These are phyloP conservation scores for Bolboschoenus planiculmis DNA, from an alignment of 176 grass and related monocot genomes.

Conservation along the genomic window DNA sequence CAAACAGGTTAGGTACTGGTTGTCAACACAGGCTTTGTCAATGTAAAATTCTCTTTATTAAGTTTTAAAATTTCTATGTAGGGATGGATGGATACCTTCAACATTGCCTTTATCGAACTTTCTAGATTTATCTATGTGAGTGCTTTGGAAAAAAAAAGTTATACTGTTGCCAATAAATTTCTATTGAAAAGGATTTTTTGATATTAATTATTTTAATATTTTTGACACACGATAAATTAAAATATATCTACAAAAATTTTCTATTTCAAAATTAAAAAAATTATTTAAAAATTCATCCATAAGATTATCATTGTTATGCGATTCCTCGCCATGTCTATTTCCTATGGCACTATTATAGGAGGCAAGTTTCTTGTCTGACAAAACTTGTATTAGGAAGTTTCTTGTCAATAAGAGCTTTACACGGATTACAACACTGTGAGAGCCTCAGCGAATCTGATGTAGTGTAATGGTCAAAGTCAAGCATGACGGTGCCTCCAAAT, in stretches of 20 bases:
- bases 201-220: no score
- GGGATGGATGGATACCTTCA: not conserved
- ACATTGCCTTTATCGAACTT: not conserved
- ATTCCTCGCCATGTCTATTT: not conserved
- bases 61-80: not conserved
- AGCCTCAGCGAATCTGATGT: not conserved
- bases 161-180: not conserved
- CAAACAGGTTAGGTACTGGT: not conserved
- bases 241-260: no score
- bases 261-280: no score
- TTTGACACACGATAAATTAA: no score
- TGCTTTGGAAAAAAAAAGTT: not conserved
- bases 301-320: no score
- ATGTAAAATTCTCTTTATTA: not conserved
- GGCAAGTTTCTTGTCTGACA: not conserved
- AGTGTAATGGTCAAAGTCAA: conserved; percentile 20
- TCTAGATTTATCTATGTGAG: not conserved
- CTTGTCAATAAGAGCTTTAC: not conserved
- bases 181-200: no score
- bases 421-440: not conserved
- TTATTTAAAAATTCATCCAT: no score
- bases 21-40: not conserved
- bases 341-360: not conserved
- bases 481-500: conserved; percentile 12
- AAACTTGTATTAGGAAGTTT: not conserved